Evolutionary conservation across 75 land plant genomes (phyloP).

Genomic region (Picea sitchensis): DNA sequence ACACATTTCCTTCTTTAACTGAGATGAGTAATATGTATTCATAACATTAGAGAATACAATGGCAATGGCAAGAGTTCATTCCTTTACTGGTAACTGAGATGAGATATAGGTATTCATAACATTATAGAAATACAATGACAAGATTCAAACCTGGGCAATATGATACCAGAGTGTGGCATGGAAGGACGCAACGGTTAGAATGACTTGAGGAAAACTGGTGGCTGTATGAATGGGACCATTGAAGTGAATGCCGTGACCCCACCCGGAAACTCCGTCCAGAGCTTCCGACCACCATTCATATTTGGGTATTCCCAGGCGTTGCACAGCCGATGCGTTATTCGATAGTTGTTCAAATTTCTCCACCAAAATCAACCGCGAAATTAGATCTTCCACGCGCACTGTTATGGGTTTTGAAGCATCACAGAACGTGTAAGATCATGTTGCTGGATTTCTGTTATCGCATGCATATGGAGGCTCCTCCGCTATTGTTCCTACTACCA

Average conservation of each 20-base stretch:
- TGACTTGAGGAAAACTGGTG: constrained; percentile 91
- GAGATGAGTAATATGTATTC: no score
- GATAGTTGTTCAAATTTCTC: constrained; percentile 77
- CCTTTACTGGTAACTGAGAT: no score
- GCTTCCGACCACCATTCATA: constrained; percentile 98
- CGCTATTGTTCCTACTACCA: neutral
- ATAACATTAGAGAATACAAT: neutral
- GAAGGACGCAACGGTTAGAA: constrained; percentile 85
- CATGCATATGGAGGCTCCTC: constrained; percentile 53
- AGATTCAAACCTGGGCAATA: constrained; percentile 64
- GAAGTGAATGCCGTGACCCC: constrained; percentile 54
- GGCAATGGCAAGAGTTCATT: no score
- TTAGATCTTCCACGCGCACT: constrained; percentile 50
- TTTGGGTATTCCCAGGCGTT: constrained; percentile 70
- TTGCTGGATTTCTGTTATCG: constrained; percentile 35
- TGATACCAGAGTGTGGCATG: constrained; percentile 63
- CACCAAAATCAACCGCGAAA: constrained; percentile 63
- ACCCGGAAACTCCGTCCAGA: constrained; percentile 63
- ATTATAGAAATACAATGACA: constrained; percentile 20
- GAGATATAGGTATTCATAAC: no score
- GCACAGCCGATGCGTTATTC: constrained; percentile 52
- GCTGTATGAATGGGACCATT: constrained; percentile 48
- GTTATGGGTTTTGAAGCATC: constrained; percentile 32
- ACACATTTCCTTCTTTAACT: neutral
- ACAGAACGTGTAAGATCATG: constrained; percentile 54